phyloP scores from a whole-genome alignment of 2,329 filamentous ascomycete genomes.

The Phaeosphaeria sp. region DNA sequence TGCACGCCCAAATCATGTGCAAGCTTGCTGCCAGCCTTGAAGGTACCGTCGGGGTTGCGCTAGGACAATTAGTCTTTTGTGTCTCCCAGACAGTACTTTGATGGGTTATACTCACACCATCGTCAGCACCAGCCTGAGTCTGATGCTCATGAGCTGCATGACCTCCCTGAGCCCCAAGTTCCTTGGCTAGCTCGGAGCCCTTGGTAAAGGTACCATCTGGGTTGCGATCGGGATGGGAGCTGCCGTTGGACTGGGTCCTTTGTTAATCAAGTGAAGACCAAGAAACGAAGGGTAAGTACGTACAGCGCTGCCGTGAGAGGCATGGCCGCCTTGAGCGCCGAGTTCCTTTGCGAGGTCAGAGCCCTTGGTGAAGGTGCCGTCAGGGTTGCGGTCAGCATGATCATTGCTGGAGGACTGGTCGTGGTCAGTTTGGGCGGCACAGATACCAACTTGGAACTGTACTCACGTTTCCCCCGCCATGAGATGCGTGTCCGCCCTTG shows the following conservation, averaged over 20 bases:
- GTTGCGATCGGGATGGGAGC: conserved; percentile 39
- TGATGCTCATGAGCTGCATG: conserved; percentile 40
- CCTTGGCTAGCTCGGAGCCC: conserved; percentile 46
- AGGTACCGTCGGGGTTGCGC: conserved; percentile 53
- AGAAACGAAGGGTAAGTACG: neutral
- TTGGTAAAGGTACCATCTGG: conserved; percentile 49
- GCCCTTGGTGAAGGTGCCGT: conserved; percentile 49
- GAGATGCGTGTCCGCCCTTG: conserved; percentile 56
- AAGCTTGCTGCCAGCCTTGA: conserved; percentile 44
- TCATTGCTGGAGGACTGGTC: neutral
- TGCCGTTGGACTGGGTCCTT: neutral
- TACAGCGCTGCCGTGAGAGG: conserved; percentile 2
- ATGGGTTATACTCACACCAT: conserved; percentile 27
- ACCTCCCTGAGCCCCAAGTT: conserved; percentile 47
- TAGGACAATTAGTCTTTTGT: conserved; percentile 7
- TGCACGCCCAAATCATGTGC: conserved; percentile 44
- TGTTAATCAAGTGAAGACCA: neutral
- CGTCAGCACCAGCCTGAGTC: conserved; percentile 8
- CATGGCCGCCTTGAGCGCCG: conserved; percentile 5
- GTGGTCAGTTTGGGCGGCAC: neutral
- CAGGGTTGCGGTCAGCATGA: conserved; percentile 42
- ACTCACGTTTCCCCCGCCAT: conserved; percentile 22
- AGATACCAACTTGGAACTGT: neutral
- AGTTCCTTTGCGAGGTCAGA: conserved; percentile 44
- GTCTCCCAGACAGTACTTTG: neutral